Conservation (phyloP, 75 land plant genomes). For the Chamaecyparis obtusa region DNA sequence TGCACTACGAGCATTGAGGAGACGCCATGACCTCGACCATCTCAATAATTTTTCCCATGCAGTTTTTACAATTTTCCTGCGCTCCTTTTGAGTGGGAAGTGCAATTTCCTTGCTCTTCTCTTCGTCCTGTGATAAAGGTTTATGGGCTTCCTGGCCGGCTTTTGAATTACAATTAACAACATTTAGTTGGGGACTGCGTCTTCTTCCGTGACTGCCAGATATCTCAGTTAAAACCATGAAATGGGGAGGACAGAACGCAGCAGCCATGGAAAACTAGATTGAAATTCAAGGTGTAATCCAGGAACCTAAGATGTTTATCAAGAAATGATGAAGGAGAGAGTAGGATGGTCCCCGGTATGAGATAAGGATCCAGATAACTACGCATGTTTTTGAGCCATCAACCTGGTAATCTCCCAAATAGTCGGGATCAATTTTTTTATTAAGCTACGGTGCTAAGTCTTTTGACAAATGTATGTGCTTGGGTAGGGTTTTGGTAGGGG, state of each 20-base stretch:
- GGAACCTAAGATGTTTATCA: too few relatives aligned
- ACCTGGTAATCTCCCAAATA: too few relatives aligned
- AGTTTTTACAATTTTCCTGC: slow-evolving; percentile 63
- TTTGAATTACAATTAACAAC: slow-evolving; percentile 17
- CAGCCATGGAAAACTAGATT: slow-evolving; percentile 35
- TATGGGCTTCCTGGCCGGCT: neutral
- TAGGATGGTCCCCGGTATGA: too few relatives aligned
- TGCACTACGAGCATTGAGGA: slow-evolving; percentile 46
- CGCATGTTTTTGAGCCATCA: too few relatives aligned
- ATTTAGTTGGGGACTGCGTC: neutral
- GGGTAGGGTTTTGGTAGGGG: too few relatives aligned
- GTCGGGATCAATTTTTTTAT: too few relatives aligned
- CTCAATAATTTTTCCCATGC: slow-evolving; percentile 96
- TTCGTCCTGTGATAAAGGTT: slow-evolving; percentile 6
- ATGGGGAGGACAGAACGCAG: slow-evolving; percentile 22
- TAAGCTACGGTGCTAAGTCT: too few relatives aligned
- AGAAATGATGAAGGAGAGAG: too few relatives aligned
- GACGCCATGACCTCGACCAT: slow-evolving; percentile 88
- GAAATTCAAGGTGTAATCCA: slow-evolving; percentile 12
- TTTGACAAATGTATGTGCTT: too few relatives aligned
- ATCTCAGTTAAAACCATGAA: slow-evolving; percentile 24
- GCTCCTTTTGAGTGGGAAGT: slow-evolving; percentile 22
- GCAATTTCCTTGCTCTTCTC: neutral
- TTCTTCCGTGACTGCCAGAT: slow-evolving; percentile 4
- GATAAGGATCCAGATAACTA: too few relatives aligned